Conservation (phyloP, 164 flowering plant species). For the Kingdonia uniflora region DNA sequence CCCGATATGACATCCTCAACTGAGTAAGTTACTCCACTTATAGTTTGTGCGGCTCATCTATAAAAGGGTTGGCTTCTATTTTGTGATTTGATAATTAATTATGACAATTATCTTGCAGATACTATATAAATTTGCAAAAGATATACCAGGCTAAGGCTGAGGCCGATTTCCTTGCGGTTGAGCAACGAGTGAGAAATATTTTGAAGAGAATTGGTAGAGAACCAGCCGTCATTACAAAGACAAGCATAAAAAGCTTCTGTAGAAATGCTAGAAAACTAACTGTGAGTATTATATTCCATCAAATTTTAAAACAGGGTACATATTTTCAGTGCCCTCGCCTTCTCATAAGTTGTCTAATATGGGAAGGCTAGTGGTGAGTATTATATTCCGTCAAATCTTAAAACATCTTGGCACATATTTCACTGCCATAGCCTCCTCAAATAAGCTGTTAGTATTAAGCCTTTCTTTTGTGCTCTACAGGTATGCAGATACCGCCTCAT, state of each 20-base stretch:
- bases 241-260: slow-evolving; percentile 66
- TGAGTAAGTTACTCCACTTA: slow-evolving; percentile 51
- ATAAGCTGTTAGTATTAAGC: background rate
- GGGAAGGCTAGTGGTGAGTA: too few species aligned
- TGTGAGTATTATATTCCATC: slow-evolving; percentile 30
- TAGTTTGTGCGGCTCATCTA: background rate
- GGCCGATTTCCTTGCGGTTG: slow-evolving; percentile 65
- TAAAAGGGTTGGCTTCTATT: background rate
- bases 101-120: slow-evolving; percentile 38
- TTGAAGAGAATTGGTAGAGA: slow-evolving; percentile 79
- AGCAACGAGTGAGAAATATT: slow-evolving; percentile 50
- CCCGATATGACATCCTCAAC: slow-evolving; percentile 99
- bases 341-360: too few species aligned
- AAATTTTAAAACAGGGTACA: background rate
- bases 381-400: too few species aligned
- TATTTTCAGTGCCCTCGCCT: background rate
- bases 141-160: slow-evolving; percentile 94
- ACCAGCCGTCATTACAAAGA: slow-evolving; percentile 52
- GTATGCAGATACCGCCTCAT: slow-evolving; percentile 74
- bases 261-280: slow-evolving; percentile 83
- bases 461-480: slow-evolving; percentile 20
- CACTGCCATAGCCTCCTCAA: too few species aligned
- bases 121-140: slow-evolving; percentile 77
- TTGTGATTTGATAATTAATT: slow-evolving; percentile 6
- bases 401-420: too few species aligned